Conservation (phyloP, 441 rosid species). For the Arabidopsis hybrid region DNA sequence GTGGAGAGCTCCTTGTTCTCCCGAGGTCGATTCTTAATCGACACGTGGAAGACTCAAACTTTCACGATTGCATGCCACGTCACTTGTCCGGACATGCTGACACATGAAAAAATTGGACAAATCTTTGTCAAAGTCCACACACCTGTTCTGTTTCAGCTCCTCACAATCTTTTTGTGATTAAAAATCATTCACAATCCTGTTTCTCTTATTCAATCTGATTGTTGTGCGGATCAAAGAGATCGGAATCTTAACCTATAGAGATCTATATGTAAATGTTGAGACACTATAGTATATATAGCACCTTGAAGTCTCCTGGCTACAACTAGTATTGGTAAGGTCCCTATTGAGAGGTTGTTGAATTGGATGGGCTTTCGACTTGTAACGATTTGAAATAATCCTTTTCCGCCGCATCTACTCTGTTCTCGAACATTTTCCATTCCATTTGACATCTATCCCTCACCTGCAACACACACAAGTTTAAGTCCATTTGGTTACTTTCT, state of each 20-base stretch:
- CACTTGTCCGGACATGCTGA: background rate
- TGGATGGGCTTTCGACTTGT: slow-evolving; percentile 48
- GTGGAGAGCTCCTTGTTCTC: slow-evolving; percentile 43
- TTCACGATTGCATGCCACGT: slow-evolving; percentile 16
- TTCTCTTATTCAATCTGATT: background rate
- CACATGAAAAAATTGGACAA: background rate
- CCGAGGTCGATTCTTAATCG: slow-evolving; percentile 17
- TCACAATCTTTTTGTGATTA: background rate
- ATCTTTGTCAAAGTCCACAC: slow-evolving; percentile 8
- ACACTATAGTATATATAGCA: background rate
- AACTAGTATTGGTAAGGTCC: slow-evolving; percentile 11
- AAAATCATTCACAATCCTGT: slow-evolving; percentile 2
- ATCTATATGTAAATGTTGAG: slow-evolving; percentile 11
- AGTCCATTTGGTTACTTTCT: slow-evolving; percentile 20
- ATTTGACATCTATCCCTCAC: slow-evolving; percentile 89
- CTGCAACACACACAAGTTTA: slow-evolving; percentile 44
- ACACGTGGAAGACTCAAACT: slow-evolving; percentile 34
- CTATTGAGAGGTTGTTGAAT: slow-evolving; percentile 49
- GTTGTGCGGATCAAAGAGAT: background rate
- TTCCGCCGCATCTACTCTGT: slow-evolving; percentile 73
- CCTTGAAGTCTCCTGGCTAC: slow-evolving; percentile 15
- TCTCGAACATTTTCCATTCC: slow-evolving; percentile 89
- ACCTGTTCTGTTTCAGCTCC: slow-evolving; percentile 30
- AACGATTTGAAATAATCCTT: slow-evolving; percentile 55
- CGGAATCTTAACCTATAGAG: background rate